Evolutionary conservation across 139 green algal genomes (phyloP).

Genomic region (Chlorella sp.): DNA sequence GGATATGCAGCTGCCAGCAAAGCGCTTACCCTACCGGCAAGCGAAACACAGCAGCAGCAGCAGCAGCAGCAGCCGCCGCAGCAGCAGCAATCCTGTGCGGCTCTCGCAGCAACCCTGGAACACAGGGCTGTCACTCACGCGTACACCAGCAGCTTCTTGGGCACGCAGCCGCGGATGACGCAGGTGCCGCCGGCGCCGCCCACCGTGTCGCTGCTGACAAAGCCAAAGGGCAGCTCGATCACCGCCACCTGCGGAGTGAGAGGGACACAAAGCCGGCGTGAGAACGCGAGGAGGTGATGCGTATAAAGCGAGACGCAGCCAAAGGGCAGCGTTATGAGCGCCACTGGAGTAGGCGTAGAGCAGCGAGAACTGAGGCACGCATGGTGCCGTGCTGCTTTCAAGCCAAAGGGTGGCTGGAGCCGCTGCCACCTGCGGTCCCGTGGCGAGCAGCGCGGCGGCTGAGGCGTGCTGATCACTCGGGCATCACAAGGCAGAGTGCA

Average conservation of each 20-base stretch:
- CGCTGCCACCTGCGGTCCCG: too few relatives aligned
- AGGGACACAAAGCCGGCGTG: background rate
- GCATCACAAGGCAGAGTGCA: too few relatives aligned
- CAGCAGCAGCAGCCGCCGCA: too few relatives aligned
- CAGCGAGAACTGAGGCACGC: background rate
- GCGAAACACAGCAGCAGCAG: too few relatives aligned
- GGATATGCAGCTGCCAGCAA: background rate
- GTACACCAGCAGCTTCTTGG: conserved; percentile 99
- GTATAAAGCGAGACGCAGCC: background rate
- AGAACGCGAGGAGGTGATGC: background rate
- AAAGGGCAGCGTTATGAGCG: background rate
- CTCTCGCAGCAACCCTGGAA: background rate
- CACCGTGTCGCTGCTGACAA: conserved; percentile 71
- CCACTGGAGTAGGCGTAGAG: background rate
- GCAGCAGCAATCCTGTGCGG: background rate
- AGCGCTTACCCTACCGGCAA: too few relatives aligned
- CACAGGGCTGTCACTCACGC: conserved; percentile 43
- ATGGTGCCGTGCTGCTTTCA: too few relatives aligned
- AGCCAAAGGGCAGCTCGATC: conserved; percentile 93
- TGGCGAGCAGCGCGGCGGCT: too few relatives aligned
- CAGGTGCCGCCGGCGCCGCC: conserved; percentile 95
- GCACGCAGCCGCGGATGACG: conserved; percentile 97
- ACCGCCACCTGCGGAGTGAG: conserved; percentile 80
- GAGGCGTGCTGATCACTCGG: too few relatives aligned
- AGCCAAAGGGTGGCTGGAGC: too few relatives aligned